Evolutionary conservation across 2,329 filamentous ascomycete genomes (phyloP), one percentile per base, ranked within the genome.

Genomic region (Elsinoe arachidis): DNA sequence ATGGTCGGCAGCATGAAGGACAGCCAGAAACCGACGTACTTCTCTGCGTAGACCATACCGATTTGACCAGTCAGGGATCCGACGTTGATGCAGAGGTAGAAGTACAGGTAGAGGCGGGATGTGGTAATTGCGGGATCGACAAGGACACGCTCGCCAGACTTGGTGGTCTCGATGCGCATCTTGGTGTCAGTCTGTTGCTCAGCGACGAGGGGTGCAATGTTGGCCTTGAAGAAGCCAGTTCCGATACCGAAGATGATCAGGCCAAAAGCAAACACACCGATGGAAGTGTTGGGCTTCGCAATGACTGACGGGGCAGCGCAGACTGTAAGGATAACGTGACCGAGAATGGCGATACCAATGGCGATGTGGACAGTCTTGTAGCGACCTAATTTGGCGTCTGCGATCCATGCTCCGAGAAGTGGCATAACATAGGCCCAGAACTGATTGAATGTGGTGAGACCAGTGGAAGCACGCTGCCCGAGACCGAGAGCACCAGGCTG

Each of bases 141-240:
- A 58, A 77, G 73, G 34, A 76, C 69, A 15, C 73, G 70, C 64
- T 77, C 74, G 51, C 74, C 74, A 65, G 59, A 70, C 64, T 74
- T 63, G 39, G 72, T 53, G 1, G 65, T 67, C 58, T 69, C 73
- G 58, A 78, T 65, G 53, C 70, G 72, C 21, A 72, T 71, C 21
- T 66, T 70, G 19, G 67, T 72, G n/a, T 69, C 68, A 6, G 67
- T 68, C 51, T 76, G 74, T 63, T 78, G 76, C 61, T 78, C 76
- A 7, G 75, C 75, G 57, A 78, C 76, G 26, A 78, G 61, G 2
- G 76, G 76, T 9, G 73, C 73, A 43, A 91, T 86, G 66, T 91
- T 91, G 61, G 85, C 81, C 76, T 91, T 92, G 80, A 91, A 90
- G 65, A 88, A 86, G 61, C 87, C 87, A 1, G 86, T 88, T 43